Base-by-base conservation (phyloP, 257 asterid genomes). In the Petunia axillaris region DNA sequence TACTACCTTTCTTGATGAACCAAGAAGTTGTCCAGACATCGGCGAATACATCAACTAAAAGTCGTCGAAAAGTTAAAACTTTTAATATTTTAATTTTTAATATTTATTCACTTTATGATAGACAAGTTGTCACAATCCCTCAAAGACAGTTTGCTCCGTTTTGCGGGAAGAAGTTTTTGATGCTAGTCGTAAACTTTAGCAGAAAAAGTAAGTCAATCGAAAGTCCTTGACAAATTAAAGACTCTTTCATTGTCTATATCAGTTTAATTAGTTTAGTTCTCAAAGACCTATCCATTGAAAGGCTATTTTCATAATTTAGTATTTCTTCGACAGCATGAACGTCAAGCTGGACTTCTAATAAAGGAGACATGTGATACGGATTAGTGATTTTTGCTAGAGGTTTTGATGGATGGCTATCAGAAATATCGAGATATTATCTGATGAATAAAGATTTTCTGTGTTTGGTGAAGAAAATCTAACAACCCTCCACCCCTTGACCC, bases 291-390 rank as follows among this genome's bases (percentile, higher is more conserved):
- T 16, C 75, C 15, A 11, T 41, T 9, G 8, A 5, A 66, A 40
- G 54, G 50, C 38, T n/a, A 66, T 66, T 59, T 66, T 52, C 38
- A 41, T 7, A 66, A 46, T 66, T 15, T 4, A 66, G 11, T 41
- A 66, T 8, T 1, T 66, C 7, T 41, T 66, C 11, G 1, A 53
- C 36, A 66, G 37, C 37, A 15, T 3, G 3, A 14, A 40, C 8
- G 2, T 66, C 16, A 48, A 66, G 75, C 75, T 66, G 11, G 0
- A 66, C 75, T 66, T 66, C 14, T 66, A 66, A 66, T 41, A 41
- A n/a, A 66, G 54, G 14, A 66, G 7, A 66, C 14, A 40, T 8
- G 9, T 3, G 40, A 0, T 41, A 40, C 75, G 6, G 48, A 9
- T 41, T 46, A 66, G 53, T 66, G 75, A 66, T 3, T 66, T 66